A percentile compares a stretch with the other conserved stretches of the same genome.
Conservation (phyloP, 2,329 filamentous ascomycete genomes). For the Stenocarpella maydis region DNA sequence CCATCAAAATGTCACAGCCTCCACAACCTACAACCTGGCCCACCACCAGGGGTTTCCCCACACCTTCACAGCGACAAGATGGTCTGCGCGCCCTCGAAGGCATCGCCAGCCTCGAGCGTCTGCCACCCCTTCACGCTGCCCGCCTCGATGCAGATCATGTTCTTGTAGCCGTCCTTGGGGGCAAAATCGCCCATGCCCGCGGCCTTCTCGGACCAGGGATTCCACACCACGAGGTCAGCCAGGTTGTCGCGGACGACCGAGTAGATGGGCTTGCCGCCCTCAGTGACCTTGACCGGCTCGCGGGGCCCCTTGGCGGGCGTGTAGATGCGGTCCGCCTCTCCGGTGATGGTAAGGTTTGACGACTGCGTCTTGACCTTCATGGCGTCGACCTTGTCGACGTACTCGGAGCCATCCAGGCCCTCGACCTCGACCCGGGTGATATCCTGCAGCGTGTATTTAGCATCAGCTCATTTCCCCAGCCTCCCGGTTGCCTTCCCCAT, state of each 20-base stretch:
- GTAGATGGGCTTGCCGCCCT: conserved; percentile 71
- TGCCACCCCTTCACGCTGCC: conserved; percentile 85
- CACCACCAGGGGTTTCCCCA: not conserved
- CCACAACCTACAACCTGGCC: not conserved
- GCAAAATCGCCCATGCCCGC: conserved; percentile 84
- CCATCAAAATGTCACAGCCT: conserved; percentile 28
- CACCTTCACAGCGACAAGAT: conserved; percentile 51
- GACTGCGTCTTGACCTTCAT: conserved; percentile 71
- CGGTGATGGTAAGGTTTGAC: conserved; percentile 71
- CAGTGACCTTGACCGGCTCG: conserved; percentile 65
- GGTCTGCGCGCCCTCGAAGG: conserved; percentile 69
- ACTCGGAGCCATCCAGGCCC: conserved; percentile 79
- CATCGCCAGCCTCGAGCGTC: conserved; percentile 81
- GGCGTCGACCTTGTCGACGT: conserved; percentile 83
- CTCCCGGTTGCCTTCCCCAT: not conserved
- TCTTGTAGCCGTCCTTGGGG: conserved; percentile 88
- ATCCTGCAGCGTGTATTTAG: conserved; percentile 64
- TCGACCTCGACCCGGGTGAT: conserved; percentile 76
- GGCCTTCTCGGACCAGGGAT: conserved; percentile 90
- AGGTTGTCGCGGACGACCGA: conserved; percentile 85
- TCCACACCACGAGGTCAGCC: conserved; percentile 93
- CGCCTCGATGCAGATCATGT: conserved; percentile 95
- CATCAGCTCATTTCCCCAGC: not conserved
- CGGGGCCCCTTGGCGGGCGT: conserved; percentile 70
- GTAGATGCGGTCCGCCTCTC: conserved; percentile 91